Conservation (phyloP, 352 stramenopile genomes). For the Phytophthora idaei region DNA sequence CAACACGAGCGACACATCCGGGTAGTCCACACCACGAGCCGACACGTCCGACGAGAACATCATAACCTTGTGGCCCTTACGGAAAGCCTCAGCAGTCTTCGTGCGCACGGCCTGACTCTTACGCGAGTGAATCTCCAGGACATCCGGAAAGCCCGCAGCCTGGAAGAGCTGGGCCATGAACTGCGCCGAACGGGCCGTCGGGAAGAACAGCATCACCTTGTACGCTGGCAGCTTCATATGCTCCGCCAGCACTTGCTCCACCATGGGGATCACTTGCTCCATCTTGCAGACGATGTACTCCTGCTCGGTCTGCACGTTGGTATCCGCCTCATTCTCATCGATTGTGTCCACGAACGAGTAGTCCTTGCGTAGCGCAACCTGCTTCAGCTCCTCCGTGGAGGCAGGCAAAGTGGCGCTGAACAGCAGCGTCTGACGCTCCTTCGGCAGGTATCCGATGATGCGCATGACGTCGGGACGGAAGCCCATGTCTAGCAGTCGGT, state of each 20-base stretch:
- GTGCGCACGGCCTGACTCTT: constrained; percentile 93
- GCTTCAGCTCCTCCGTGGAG: constrained; percentile 87
- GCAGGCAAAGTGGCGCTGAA: constrained; percentile 95
- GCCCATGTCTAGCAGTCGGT: constrained; percentile 97
- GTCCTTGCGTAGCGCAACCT: constrained; percentile 82
- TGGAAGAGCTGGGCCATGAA: constrained; percentile 93
- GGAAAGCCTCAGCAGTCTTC: constrained; percentile 91
- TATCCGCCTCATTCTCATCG: constrained; percentile 89
- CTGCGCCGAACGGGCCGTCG: constrained; percentile 85
- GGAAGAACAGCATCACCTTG: constrained; percentile 97
- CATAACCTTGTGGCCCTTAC: constrained; percentile 81
- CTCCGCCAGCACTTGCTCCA: constrained; percentile 75
- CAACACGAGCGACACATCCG: constrained; percentile 91
- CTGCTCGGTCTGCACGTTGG: constrained; percentile 91
- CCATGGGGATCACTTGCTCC: constrained; percentile 67
- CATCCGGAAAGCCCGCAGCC: constrained; percentile 60
- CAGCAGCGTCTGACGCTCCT: constrained; percentile 93
- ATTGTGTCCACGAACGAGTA: constrained; percentile 95
- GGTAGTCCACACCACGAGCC: constrained; percentile 95
- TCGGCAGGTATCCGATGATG: constrained; percentile 77
- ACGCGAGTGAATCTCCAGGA: constrained; percentile 96
- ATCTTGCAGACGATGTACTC: constrained; percentile 76
- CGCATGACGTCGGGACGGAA: constrained; percentile 92
- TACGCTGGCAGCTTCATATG: constrained; percentile 82
- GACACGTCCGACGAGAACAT: constrained; percentile 96